A percentile compares a stretch with the other conserved stretches of the same genome.
Conservation (phyloP, 108 stramenopile species). For the Fragilaria radians region DNA sequence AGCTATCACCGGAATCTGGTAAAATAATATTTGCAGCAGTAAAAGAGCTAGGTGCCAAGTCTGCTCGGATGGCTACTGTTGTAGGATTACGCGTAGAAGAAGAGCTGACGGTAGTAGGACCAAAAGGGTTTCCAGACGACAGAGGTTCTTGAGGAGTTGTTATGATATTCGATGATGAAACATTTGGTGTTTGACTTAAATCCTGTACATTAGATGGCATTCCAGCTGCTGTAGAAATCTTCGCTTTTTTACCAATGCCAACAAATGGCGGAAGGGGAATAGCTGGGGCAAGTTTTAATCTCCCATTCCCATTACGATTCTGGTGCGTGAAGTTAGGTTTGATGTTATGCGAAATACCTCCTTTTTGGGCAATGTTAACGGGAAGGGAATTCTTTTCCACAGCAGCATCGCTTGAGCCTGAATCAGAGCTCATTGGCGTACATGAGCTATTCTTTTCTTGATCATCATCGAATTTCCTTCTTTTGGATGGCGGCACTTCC, state of each 20-base stretch:
- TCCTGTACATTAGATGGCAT: neutral
- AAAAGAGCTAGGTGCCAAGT: neutral
- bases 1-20: conserved; percentile 17
- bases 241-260: conserved; percentile 56
- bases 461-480: conserved; percentile 20
- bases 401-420: too few species aligned
- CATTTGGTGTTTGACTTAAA: neutral
- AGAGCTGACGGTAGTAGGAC: neutral
- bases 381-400: too few species aligned
- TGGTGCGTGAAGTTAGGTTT: conserved; percentile 12
- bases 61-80: neutral
- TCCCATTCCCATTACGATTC: conserved; percentile 4
- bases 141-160: neutral
- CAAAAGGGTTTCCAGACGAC: too few species aligned
- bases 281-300: conserved; percentile 53
- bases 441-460: too few species aligned
- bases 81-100: neutral
- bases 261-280: conserved; percentile 69
- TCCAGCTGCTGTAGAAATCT: neutral
- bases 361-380: conserved; percentile 63
- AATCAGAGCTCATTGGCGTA: too few species aligned
- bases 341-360: conserved; percentile 69
- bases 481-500: conserved; percentile 23
- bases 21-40: conserved; percentile 16
- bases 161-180: neutral